A percentile compares a stretch with the other conserved stretches of the same genome.
Conservation (phyloP, 805 yeast species). For the Candida lessepsii region DNA sequence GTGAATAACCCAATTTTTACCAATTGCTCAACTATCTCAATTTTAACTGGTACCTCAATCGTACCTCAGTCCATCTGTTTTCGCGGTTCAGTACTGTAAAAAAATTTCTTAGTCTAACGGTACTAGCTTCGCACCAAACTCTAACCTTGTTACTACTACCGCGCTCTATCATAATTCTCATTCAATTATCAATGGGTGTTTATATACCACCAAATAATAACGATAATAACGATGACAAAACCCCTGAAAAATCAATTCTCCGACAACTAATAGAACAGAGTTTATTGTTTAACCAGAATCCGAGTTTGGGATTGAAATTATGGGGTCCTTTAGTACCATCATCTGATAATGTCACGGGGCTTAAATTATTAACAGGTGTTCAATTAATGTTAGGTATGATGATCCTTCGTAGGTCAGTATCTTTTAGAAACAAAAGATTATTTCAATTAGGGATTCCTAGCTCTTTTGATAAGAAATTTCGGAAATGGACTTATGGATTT, state of each 20-base stretch:
- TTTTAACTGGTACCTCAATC: no score
- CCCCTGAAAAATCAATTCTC: neutral
- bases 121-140: no score
- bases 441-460: slow-evolving; percentile 13
- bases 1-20: no score
- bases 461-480: slow-evolving; percentile 13
- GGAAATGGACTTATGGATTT: slow-evolving; percentile 17
- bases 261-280: neutral
- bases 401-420: slow-evolving; percentile 20
- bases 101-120: no score
- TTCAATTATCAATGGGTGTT: slow-evolving; percentile 26
- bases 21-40: no score
- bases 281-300: slow-evolving; percentile 23
- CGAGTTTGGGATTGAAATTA: slow-evolving; percentile 56
- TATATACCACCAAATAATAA: slow-evolving; percentile 34
- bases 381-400: slow-evolving; percentile 52
- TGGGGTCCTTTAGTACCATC: slow-evolving; percentile 80
- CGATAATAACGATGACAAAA: slow-evolving; percentile 12
- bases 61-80: no score
- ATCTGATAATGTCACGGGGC: slow-evolving; percentile 56
- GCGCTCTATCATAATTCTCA: no score
- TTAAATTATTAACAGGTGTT: slow-evolving; percentile 49
- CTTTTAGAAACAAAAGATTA: slow-evolving; percentile 16
- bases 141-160: neutral
- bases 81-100: no score